Evolutionary conservation across 805 yeast genomes (phyloP), one percentile per base, ranked within the genome.

Genomic region (Ogataea zsoltii): DNA sequence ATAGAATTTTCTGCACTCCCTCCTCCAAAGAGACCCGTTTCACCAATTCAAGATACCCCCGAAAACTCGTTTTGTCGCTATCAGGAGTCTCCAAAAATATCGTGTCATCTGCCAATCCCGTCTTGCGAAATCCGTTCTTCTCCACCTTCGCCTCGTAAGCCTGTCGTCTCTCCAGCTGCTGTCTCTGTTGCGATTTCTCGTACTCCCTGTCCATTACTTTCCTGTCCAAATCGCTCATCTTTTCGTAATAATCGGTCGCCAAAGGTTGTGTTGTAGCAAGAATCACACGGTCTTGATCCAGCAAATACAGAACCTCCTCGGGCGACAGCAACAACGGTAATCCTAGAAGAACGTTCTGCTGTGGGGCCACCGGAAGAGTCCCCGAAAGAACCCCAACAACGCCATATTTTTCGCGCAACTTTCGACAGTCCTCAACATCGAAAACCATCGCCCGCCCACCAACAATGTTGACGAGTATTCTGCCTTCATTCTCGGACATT

Each of bases 351-450:
- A 83, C 72, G 58, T 89, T 90, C 59, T 92, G 99, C 62, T 94
- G 99, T 2, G 97, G 94, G n/a, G 91, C 89, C 38, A 81, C 74
- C 0, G 97, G 87, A 25, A 94, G 67, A 0, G 97, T 86, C 0
- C 99, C 99, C 0, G 79, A 68, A 13, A 92, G 69, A 1, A 84
- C 79, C 0, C 99, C 99, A 17, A 82, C 73, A 1, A 94, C 75
- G 12, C 88, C 88, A 34, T 76, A 66, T 2, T 55, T 31, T 25
- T 71, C 70, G 17, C 97, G 70, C 6, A 90, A 70, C 17, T 44
- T 44, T 53, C 75, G 74, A 40, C 87, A 71, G 41, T 74, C 77
- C 0, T 73, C 74, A 1, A 84, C 53, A 45, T 77, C 75, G 58
- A 85, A 90, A 6, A 90, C 69, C 28, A 86, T 61, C 0, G 83